These are phyloP conservation scores for Colletotrichum echinochloae DNA, from an alignment of 2,329 filamentous ascomycete genomes.

Conservation along the genomic window DNA sequence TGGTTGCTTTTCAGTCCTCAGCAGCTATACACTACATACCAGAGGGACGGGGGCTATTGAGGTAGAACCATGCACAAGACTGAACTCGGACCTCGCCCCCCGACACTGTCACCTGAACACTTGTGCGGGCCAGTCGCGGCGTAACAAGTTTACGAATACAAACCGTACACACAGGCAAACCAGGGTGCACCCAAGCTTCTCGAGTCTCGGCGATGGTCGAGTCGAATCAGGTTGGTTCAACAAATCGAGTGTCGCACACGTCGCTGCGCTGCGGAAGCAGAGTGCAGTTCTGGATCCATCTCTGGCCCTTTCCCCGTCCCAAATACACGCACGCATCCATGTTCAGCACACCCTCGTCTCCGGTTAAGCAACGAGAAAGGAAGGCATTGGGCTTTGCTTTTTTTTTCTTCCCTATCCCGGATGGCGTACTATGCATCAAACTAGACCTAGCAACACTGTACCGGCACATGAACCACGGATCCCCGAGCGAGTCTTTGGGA, in stretches of 20 bases:
- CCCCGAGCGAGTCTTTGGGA: conserved; percentile 31
- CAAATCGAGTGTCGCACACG: conserved; percentile 17
- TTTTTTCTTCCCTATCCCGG: conserved; percentile 33
- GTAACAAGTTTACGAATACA: conserved; percentile 39
- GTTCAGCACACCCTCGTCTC: conserved; percentile 13
- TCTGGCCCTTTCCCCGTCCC: conserved; percentile 3
- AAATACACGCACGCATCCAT: conserved; percentile 11
- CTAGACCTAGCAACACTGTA: conserved; percentile 36
- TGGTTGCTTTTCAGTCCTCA: neutral
- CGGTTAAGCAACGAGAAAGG: conserved; percentile 23
- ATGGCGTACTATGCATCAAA: conserved; percentile 30
- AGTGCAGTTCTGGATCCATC: conserved; percentile 7
- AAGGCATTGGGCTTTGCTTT: conserved; percentile 28
- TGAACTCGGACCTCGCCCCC: conserved; percentile 34
- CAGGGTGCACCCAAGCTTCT: conserved; percentile 6
- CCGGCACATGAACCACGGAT: conserved; percentile 33
- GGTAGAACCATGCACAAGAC: conserved; percentile 12
- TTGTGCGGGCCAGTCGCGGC: conserved; percentile 29
- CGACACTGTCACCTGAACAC: conserved; percentile 35
- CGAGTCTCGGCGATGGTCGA: neutral
- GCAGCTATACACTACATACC: conserved; percentile 14
- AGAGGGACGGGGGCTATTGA: conserved; percentile 7
- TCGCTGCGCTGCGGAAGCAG: neutral
- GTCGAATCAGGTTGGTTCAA: conserved; percentile 10
- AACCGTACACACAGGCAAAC: conserved; percentile 27